These are phyloP conservation scores for Psilocybe cyanescens DNA, from an alignment of 768 basidiomycete genomes.

Conservation along the genomic window DNA sequence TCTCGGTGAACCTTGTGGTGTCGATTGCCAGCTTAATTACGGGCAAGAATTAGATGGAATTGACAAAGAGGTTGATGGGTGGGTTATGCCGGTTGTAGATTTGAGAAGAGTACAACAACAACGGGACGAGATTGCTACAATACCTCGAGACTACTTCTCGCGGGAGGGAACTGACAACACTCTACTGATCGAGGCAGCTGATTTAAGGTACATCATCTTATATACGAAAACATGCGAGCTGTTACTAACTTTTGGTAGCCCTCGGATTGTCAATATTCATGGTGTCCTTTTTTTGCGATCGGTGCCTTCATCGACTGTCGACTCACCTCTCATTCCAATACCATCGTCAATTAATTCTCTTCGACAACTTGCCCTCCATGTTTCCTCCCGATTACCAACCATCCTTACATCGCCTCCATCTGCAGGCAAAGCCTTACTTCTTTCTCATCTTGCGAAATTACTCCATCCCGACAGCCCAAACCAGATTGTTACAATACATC, in stretches of 20 bases:
- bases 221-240: neutral
- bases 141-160: constrained; percentile 50
- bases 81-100: constrained; percentile 81
- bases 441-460: constrained; percentile 73
- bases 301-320: constrained; percentile 21
- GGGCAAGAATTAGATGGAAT: constrained; percentile 53
- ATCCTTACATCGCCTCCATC: constrained; percentile 88
- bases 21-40: constrained; percentile 68
- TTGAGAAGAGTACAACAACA: constrained; percentile 56
- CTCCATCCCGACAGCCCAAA: constrained; percentile 64
- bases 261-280: constrained; percentile 61
- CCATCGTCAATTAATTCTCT: constrained; percentile 62
- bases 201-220: constrained; percentile 55
- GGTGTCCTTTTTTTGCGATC: constrained; percentile 68
- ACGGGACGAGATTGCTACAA: constrained; percentile 47
- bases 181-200: constrained; percentile 41
- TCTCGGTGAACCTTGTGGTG: constrained; percentile 60
- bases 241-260: constrained; percentile 41
- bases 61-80: constrained; percentile 64
- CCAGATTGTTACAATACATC: constrained; percentile 83
- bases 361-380: constrained; percentile 60
- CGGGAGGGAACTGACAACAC: constrained; percentile 35
- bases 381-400: constrained; percentile 73
- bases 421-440: constrained; percentile 82
- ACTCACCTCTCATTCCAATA: constrained; percentile 62